Percentiles rank a stretch among this genome's conserved stretches.
Conservation (phyloP, 306 rosid species). For the Carpinus fangiana region DNA sequence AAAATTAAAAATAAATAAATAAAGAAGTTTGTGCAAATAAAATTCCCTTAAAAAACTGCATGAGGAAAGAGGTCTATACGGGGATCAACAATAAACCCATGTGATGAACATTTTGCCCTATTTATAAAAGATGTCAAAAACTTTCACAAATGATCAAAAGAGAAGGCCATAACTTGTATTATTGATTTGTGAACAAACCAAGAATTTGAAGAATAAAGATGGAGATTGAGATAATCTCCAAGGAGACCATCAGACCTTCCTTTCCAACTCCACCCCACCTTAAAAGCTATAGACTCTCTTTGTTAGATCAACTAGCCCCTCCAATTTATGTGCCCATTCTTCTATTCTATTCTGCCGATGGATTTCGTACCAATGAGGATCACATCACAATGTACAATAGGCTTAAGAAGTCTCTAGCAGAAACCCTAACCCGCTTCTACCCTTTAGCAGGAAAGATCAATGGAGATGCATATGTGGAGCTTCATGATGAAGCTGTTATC, state of each 20-base stretch:
- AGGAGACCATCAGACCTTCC: constrained; percentile 15
- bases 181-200: not conserved
- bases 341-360: constrained; percentile 17
- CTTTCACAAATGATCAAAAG: no score
- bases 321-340: constrained; percentile 15
- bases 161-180: no score
- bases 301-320: constrained; percentile 23
- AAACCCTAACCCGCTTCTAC: constrained; percentile 20
- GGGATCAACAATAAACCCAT: no score
- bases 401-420: not conserved
- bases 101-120: no score
- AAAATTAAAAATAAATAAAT: no score
- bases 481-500: constrained; percentile 1
- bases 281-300: constrained; percentile 11
- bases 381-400: not conserved
- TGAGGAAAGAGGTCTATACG: no score
- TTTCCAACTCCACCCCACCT: constrained; percentile 4
- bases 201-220: not conserved
- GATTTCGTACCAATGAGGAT: not conserved
- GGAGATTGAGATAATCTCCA: constrained; percentile 15
- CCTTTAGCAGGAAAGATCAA: constrained; percentile 26
- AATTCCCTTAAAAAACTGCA: no score
- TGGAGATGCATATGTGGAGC: not conserved
- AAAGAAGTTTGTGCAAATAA: no score
- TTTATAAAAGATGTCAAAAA: no score